Percentiles rank a stretch among this genome's conserved stretches.
Conservation (phyloP, 768 basidiomycete species). For the Clitopilus hobsonii region DNA sequence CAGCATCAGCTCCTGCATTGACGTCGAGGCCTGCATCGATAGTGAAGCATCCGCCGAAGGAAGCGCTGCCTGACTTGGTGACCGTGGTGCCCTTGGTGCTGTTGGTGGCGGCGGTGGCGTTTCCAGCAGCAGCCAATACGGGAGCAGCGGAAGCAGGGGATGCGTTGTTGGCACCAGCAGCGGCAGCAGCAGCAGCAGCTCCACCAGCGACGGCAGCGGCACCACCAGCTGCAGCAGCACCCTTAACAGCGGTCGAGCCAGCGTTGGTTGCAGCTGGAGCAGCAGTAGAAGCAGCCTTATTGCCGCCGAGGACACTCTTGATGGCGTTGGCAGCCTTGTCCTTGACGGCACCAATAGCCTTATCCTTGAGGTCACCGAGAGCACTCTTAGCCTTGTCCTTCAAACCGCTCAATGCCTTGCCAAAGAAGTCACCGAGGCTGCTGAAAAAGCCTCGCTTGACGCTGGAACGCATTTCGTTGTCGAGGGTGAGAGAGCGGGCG, state of each 20-base stretch:
- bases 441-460: neutral
- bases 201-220: neutral
- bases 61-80: conserved; percentile 8
- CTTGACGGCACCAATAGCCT: neutral
- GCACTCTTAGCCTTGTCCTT: neutral
- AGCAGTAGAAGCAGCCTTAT: neutral
- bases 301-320: neutral
- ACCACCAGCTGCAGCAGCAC: neutral
- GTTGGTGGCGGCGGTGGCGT: neutral
- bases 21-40: conserved; percentile 28
- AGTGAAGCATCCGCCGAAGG: conserved; percentile 28
- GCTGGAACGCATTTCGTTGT: neutral
- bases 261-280: neutral
- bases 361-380: neutral
- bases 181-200: neutral
- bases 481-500: neutral
- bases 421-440: neutral
- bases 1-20: conserved; percentile 33
- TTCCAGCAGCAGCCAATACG: neutral
- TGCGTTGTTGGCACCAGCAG: neutral
- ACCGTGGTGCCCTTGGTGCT: conserved; percentile 4
- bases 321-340: neutral
- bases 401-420: neutral
- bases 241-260: conserved; percentile 3
- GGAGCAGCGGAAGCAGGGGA: neutral